These are phyloP conservation scores for Mikania micrantha DNA, from an alignment of 129 eudicot genomes.

Conservation along the genomic window DNA sequence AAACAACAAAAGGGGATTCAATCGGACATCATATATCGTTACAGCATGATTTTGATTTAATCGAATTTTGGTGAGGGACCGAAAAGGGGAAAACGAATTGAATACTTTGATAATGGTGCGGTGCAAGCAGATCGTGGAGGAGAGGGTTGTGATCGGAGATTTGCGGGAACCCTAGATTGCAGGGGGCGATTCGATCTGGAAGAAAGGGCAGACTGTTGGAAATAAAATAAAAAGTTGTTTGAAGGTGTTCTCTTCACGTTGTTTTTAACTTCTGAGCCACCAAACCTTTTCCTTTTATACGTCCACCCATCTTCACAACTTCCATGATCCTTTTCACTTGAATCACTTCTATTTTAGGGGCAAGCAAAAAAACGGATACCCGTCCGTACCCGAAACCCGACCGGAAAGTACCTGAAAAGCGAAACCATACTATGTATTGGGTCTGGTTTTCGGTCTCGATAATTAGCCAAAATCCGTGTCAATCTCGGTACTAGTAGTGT, in stretches of 20 bases:
- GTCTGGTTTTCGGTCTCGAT: too few relatives aligned
- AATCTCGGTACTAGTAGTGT: too few relatives aligned
- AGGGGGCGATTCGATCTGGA: conserved; percentile 38
- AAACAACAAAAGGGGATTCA: background rate
- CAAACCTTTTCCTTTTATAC: conserved; percentile 26
- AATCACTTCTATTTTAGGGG: too few relatives aligned
- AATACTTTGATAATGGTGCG: background rate
- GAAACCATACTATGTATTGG: too few relatives aligned
- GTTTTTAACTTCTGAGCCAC: conserved; percentile 26
- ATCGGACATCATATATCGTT: background rate
- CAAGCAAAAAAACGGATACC: too few relatives aligned
- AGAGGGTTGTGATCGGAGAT: background rate
- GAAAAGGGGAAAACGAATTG: background rate
- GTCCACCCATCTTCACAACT: conserved; percentile 11
- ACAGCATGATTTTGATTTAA: background rate
- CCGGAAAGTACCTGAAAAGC: too few relatives aligned
- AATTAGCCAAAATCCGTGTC: too few relatives aligned
- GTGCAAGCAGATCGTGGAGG: conserved; percentile 3
- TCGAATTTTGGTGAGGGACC: background rate
- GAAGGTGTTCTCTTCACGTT: background rate
- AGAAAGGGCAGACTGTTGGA: conserved; percentile 4
- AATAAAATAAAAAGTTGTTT: conserved; percentile 8
- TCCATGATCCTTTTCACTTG: background rate
- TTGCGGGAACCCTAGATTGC: conserved; percentile 53
- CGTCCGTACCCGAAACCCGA: too few relatives aligned